Evolutionary conservation across 805 yeast genomes (phyloP).

Genomic region (Spathaspora sp.): DNA sequence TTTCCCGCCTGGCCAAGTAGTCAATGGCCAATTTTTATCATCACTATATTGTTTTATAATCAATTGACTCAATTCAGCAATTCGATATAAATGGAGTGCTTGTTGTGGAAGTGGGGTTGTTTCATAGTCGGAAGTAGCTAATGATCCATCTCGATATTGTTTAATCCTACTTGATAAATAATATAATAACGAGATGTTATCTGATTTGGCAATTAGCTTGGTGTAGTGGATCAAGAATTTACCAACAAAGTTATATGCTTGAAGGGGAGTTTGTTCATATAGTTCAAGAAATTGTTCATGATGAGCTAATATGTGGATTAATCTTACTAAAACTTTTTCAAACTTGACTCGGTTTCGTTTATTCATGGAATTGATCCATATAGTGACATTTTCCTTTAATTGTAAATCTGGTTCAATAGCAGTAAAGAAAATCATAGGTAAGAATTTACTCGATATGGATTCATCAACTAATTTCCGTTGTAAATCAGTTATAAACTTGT

Average conservation of each 20-base stretch:
- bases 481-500: conserved; percentile 44
- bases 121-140: conserved; percentile 33
- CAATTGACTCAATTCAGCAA: conserved; percentile 73
- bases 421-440: conserved; percentile 65
- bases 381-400: conserved; percentile 48
- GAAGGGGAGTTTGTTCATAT: conserved; percentile 19
- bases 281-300: conserved; percentile 60
- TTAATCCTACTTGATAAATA: conserved; percentile 77
- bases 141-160: conserved; percentile 62
- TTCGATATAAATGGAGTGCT: conserved; percentile 49
- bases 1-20: conserved; percentile 76
- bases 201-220: conserved; percentile 55
- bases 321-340: conserved; percentile 65
- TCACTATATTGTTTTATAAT: conserved; percentile 57
- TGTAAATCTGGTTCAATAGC: conserved; percentile 69
- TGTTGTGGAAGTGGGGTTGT: conserved; percentile 20
- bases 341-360: conserved; percentile 44
- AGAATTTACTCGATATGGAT: conserved; percentile 57
- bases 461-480: conserved; percentile 50
- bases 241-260: conserved; percentile 49
- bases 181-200: conserved; percentile 68
- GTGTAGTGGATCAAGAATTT: conserved; percentile 60
- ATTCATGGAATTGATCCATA: conserved; percentile 70
- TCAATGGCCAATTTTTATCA: conserved; percentile 61
- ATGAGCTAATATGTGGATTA: conserved; percentile 70